Base-by-base conservation (phyloP, 1,139 yeast species). In the Kodamaea plutei region DNA sequence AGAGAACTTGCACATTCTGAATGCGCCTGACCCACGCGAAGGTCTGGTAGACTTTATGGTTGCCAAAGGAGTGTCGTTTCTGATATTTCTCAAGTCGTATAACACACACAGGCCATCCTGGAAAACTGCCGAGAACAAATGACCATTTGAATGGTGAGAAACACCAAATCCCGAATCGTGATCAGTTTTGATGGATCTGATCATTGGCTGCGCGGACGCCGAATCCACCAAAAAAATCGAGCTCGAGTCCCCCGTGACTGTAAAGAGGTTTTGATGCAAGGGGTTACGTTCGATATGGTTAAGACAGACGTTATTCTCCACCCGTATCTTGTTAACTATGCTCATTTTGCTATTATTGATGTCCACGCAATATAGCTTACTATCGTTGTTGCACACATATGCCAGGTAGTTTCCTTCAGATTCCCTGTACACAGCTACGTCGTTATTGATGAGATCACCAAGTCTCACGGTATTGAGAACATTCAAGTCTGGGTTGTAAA, bases 161-260 rank as follows among this genome's bases (percentile, higher is more conserved):
- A 85, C 76, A 3, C 94, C 87, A 50, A 88, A 85, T 4, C 96
- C 96, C 33, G 82, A 74, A 43, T 84, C 94, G 34, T 83, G 80
- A 8, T 64, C 57, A 0, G 89, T 79, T 27, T 68, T 65, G 23
- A 83, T 33, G 36, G 47, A 31, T 30, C 39, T 24, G 32, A 61
- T 47, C 6, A 47, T 44, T 2, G 50, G 39, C 16, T 44, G 41
- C 8, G 46, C 31, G 23, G 45, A 37, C 17, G 49, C 45, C 4
- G 67, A 64, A 36, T 67, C 73, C 23, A 64, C 51, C 34, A 68
- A 41, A 34, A 59, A 67, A 8, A 68, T 50, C 27, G 58, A 47
- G 5, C 63, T 50, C 6, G 65, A 56, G 44, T 68, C 74, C 5
- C 73, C 73, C 2, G 73, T 61, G 10, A 61, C 64, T 0, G 69